These are phyloP conservation scores for Colletotrichum noveboracense DNA, from an alignment of 2,329 filamentous ascomycete genomes.

Conservation along the genomic window DNA sequence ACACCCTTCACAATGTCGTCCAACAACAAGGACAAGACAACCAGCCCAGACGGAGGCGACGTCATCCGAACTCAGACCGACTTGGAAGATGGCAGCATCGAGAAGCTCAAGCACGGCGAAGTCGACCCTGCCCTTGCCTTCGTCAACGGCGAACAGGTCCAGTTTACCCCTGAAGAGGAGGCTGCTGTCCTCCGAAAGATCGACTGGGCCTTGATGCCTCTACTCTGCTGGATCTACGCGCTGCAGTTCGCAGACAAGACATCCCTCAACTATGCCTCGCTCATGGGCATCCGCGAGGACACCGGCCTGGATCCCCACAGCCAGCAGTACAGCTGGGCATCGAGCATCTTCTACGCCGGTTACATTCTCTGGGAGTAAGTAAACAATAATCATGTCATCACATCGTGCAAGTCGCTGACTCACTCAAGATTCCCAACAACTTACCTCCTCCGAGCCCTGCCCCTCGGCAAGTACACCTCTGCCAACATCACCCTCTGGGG, in stretches of 20 bases:
- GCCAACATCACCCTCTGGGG: slow-evolving; percentile 46
- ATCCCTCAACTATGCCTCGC: slow-evolving; percentile 18
- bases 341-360: slow-evolving; percentile 26
- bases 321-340: slow-evolving; percentile 25
- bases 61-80: slow-evolving; percentile 13
- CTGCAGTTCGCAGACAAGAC: slow-evolving; percentile 18
- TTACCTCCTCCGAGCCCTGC: slow-evolving; percentile 33
- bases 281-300: slow-evolving; percentile 22
- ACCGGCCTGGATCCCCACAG: slow-evolving; percentile 11
- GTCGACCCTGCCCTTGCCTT: slow-evolving; percentile 17
- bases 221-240: slow-evolving; percentile 17
- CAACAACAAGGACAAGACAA: background rate
- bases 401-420: background rate
- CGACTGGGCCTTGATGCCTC: slow-evolving; percentile 1
- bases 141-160: slow-evolving; percentile 1
- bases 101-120: slow-evolving; percentile 10
- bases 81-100: slow-evolving; percentile 10
- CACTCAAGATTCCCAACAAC: slow-evolving; percentile 38
- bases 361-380: slow-evolving; percentile 26
- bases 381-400: background rate
- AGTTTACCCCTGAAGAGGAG: slow-evolving; percentile 18
- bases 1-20: background rate
- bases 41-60: background rate
- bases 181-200: background rate
- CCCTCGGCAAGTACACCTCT: slow-evolving; percentile 39